Base-by-base conservation (phyloP, 176 grass and related monocot species). In the Eleusine indica region DNA sequence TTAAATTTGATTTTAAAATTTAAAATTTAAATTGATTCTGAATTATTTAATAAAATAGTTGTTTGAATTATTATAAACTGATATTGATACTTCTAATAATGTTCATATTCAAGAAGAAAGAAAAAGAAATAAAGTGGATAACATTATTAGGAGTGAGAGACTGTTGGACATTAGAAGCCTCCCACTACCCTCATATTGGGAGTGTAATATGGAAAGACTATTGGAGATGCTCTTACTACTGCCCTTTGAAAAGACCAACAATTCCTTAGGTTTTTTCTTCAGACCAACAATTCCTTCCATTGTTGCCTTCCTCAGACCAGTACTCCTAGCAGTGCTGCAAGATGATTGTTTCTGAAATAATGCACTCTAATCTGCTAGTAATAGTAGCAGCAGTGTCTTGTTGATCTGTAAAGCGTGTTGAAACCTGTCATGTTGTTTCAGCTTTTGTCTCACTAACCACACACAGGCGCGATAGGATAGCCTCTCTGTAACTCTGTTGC, bases 371-470 rank as follows among this genome's bases (percentile, higher is more conserved):
- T 32, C 28, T 35, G 7, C 32, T 35, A 35, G 32, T 35, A 35
- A 1, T 35, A 35, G 2, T 9, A 30, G 28, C 4, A 40, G 35
- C 3, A 17, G 15, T 56, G 30, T 19, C 6, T 19, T 17, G 35
- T 40, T 17, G 35, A 68, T 16, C 66, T 39, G 66, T 68, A 68
- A 68, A 68, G 66, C 6, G 37, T 68, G 66, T 40, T 7, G 32
- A 39, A 68, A 18, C 4, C 32, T 0, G 58, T 10, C 32, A 5
- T 21, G 47, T 46, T 21, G 46, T 57, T 22, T n/a, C 65, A 56
- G 48, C 65, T 57, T 80, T 80, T 54, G 37, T 81, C 13, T 76
- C 49, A n/a, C n/a, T 67, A 84, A 68, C 68, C 73, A 18, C 63
- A 30, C 19, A 57, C 56, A 39, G 57, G n/a, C 18, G 28, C 7